Conservation (phyloP, 306 rosid species). For the Corylus avellana region DNA sequence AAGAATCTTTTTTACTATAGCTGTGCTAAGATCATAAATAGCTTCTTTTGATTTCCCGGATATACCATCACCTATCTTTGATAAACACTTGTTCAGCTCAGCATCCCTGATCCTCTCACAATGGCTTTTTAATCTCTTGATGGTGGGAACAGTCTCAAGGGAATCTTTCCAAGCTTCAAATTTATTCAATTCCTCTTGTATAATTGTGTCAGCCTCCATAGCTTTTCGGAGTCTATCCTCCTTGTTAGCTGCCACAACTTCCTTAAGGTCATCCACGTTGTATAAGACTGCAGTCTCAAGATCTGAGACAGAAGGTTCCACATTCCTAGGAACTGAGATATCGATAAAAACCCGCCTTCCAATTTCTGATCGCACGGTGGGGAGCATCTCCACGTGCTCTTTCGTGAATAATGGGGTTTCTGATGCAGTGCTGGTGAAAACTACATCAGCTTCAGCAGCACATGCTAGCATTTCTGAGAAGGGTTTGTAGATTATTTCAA, state of each 20-base stretch:
- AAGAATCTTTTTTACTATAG: slow-evolving; percentile 75
- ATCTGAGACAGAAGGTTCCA: slow-evolving; percentile 62
- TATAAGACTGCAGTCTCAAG: slow-evolving; percentile 57
- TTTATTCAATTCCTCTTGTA: slow-evolving; percentile 62
- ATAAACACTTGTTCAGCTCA: slow-evolving; percentile 80
- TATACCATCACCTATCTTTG: slow-evolving; percentile 66
- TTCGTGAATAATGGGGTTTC: slow-evolving; percentile 61
- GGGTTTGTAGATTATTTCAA: slow-evolving; percentile 69
- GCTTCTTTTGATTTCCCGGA: slow-evolving; percentile 70
- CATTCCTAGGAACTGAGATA: slow-evolving; percentile 90
- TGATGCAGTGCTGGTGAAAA: slow-evolving; percentile 85
- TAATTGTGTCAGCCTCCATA: slow-evolving; percentile 59
- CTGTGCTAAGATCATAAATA: slow-evolving; percentile 73
- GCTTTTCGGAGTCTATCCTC: slow-evolving; percentile 79
- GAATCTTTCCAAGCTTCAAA: slow-evolving; percentile 90
- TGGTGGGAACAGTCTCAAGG: slow-evolving; percentile 84
- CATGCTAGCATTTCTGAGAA: slow-evolving; percentile 56
- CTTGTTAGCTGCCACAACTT: slow-evolving; percentile 88
- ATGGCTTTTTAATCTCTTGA: slow-evolving; percentile 79
- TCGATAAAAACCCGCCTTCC: slow-evolving; percentile 65
- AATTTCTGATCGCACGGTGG: slow-evolving; percentile 34
- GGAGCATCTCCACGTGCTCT: slow-evolving; percentile 66
- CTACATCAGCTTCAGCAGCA: slow-evolving; percentile 69
- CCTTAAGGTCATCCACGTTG: slow-evolving; percentile 89
- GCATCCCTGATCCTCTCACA: slow-evolving; percentile 76